Percentiles rank a stretch among this genome's conserved stretches.
Conservation (phyloP, 345 rosid species). For the Anastatica hierochuntica region DNA sequence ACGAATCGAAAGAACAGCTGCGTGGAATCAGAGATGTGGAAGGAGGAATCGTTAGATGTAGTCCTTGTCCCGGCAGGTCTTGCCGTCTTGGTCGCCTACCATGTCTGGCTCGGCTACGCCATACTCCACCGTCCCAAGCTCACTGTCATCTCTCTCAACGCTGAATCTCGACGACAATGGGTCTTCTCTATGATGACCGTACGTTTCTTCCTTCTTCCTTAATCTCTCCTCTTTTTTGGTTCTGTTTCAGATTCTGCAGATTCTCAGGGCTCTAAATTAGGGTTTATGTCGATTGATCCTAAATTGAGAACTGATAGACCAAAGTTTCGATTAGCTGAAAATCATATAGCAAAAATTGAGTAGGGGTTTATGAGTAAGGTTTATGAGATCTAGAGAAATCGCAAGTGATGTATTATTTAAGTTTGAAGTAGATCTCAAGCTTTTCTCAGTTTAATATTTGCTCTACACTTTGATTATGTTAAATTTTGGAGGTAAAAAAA, state of each 20-base stretch:
- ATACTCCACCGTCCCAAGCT: conserved; percentile 25
- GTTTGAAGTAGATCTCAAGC: no score
- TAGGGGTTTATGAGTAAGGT: neutral
- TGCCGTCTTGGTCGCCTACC: conserved; percentile 31
- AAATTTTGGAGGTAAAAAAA: no score
- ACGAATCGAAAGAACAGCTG: neutral
- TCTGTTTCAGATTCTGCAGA: neutral
- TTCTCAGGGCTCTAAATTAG: neutral
- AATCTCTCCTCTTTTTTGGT: neutral
- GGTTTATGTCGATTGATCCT: neutral
- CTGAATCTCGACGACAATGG: conserved; percentile 83
- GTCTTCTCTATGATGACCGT: conserved; percentile 68
- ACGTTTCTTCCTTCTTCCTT: conserved; percentile 8
- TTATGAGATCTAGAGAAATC: neutral
- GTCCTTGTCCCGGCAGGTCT: conserved; percentile 38
- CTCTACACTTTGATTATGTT: no score
- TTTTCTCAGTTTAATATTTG: no score
- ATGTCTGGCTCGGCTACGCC: conserved; percentile 36
- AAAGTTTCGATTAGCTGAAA: neutral
- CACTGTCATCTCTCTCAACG: conserved; percentile 58
- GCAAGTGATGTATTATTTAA: neutral
- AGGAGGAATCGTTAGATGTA: conserved; percentile 28
- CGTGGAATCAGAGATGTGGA: conserved; percentile 17
- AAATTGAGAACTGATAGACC: neutral
- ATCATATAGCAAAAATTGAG: neutral